Evolutionary conservation across 164 flowering plant species (phyloP), one percentile per base, ranked within the genome.

Genomic region (Aristolochia californica): DNA sequence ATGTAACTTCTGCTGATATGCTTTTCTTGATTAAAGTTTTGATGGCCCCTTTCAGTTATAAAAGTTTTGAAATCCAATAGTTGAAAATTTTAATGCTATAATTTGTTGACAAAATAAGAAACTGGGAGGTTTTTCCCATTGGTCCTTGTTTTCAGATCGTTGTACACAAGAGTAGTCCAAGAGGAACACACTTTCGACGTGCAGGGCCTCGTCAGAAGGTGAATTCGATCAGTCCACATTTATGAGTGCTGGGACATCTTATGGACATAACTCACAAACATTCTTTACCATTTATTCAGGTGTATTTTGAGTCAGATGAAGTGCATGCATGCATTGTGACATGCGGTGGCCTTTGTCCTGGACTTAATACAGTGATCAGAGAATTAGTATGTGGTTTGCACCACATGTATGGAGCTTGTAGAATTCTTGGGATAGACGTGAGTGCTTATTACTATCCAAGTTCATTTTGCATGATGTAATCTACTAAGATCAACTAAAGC

Each of bases 291-390:
- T 56, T 26, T 23, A 22, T 53, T 52, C 73, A 91, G 98, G 87
- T 88, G 45, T 87, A 83, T 53, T 93, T 83, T 72, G 76, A 83
- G 25, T 66, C 98, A 0, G 97, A 89, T 68, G 98, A 93, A 53
- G 98, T 93, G 48, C 84, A 71, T 55, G 95, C 98, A 7, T 85
- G 94, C 63, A 87, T 93, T 38, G 97, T 93, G n/a, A 93, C 98
- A 55, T 93, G 98, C 66, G 97, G 98, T 40, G 97, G 98, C 27
- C 73, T 93, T n/a, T 93, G 98, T 67, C 98, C 97, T 50, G 98
- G 98, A 18, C 83, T 91, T 54, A 91, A 91, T 75, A 91, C 98
- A 2, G 97, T 91, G 62, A 83, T 91, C 45, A 77, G 98, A 69
- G 98, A 93, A 66, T 71, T 93, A n/a, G 97, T 93, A 7, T 83